Base-by-base conservation (phyloP, 2,329 filamentous ascomycete species). In the Aspergillus sp. region DNA sequence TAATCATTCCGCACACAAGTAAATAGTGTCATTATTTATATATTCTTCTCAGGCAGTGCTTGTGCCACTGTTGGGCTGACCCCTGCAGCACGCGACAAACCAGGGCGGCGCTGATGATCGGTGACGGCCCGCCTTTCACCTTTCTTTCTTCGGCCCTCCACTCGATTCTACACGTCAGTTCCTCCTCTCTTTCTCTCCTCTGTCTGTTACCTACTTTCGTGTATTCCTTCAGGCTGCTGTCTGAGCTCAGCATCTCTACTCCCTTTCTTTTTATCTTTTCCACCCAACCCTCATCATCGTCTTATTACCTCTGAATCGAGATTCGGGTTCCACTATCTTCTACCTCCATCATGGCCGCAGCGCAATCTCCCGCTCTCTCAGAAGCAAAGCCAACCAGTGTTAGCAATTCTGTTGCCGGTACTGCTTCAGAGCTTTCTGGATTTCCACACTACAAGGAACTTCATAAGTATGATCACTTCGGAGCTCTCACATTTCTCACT, bases 391-490 rank as follows among this genome's bases (percentile, higher is more conserved):
- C 72, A 54, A 77, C 73, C 51, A 86, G 86, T 80, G 78, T 75
- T 53, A 71, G 81, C 62, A 85, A 61, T 63, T 65, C 63, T 57
- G 62, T 63, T 40, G 68, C 70, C 44, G 77, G 79, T 59, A 86
- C 87, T 68, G 80, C 80, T 59, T 75, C 78, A 51, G 87, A 90
- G 57, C 85, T 85, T 59, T 80, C 79, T 61, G 93, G 97, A 73
- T 92, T 85, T 69, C 81, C 87, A 40, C 92, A 93, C 77, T 83
- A 97, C 72, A 91, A 87, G 73, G 93, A 98, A 74, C 82, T 98
- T 50, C 87, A 93, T 72, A 97, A 96, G 93, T 96, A 80, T 73
- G 87, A 73, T 34, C 44, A 8, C 13, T n/a, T 27, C 17, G n/a
- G 46, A 48, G 22, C 27, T 45, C 9, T 19, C 33, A 37, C 30